phyloP scores from a whole-genome alignment of 345 rosid species.

The Rhizophora mangle region DNA sequence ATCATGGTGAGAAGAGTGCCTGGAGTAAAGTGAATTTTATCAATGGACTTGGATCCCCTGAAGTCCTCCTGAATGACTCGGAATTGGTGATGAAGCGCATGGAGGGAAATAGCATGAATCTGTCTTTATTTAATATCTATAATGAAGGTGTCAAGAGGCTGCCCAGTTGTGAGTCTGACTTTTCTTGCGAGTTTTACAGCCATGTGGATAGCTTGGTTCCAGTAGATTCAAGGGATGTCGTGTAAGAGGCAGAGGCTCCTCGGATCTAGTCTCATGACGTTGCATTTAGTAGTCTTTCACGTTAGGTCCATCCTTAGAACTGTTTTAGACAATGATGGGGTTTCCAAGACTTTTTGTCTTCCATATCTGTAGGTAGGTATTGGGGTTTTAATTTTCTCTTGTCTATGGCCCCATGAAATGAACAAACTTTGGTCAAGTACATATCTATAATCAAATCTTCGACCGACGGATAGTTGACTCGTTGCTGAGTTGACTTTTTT shows the following conservation, averaged over 20 bases:
- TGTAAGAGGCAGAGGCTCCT: no score
- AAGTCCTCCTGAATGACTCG: constrained; percentile 21
- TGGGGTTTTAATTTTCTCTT: not conserved
- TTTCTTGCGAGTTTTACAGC: constrained; percentile 19
- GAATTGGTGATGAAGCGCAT: constrained; percentile 22
- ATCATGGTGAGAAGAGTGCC: not conserved
- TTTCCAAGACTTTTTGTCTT: no score
- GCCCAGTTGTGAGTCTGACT: constrained; percentile 5
- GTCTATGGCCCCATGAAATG: constrained; percentile 8
- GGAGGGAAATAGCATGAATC: not conserved
- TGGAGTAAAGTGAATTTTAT: constrained; percentile 12
- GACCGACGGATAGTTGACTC: not conserved
- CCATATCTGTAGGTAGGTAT: not conserved
- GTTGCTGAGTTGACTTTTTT: not conserved
- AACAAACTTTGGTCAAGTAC: not conserved
- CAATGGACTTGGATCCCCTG: constrained; percentile 13
- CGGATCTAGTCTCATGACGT: no score
- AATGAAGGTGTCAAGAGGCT: not conserved
- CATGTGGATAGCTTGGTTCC: constrained; percentile 37
- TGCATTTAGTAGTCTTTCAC: no score
- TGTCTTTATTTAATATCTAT: constrained; percentile 11
- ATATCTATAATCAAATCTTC: not conserved
- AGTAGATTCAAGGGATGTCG: constrained; percentile 8
- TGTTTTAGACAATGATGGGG: no score
- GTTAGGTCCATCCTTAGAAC: no score